Base-by-base conservation (phyloP, 73 alveolate species). In the Paramecium sexaurelia region DNA sequence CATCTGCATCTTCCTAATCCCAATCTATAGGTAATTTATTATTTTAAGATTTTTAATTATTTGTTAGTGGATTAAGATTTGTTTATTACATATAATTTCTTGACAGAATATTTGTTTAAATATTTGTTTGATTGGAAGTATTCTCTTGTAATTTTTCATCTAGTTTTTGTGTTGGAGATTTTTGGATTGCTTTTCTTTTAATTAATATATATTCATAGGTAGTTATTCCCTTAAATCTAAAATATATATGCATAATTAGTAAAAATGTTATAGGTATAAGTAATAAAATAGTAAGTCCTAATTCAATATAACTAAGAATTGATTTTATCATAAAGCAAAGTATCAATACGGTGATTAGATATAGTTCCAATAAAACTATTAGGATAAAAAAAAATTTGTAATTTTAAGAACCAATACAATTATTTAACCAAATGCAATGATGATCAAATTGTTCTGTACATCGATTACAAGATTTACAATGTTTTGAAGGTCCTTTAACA, bases 371-470 rank as follows among this genome's bases (percentile, higher is more conserved):
- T 61, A 61, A 32, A 61, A 32, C 83, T 3, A 61, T 26, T 61
- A 61, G 9, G 39, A 61, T 26, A 13, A 61, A 61, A 24, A 61
- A 61, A 61, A 10, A 61, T 61, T n/a, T 26, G 43, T 61, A 61
- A 32, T 61, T 61, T 32, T 32, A 19, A 7, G 19, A 4, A 11
- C 83, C 83, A 5, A 61, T 61, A 26, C 83, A 61, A 32, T 61
- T 61, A 11, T 61, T 61, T 24, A 61, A 61, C 83, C 90, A 78
- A 7, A 78, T 43, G 20, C 90, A 78, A 78, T 78, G 90, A 78
- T 78, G 90, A 78, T 78, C 90, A 27, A 78, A 78, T 20, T 78
- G n/a, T 1, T 37, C 75, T 7, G 90, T 78, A 43, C 90, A 78
- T 78, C 90, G 32, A 40, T 78, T 78, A 27, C 90, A 78, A 22